Evolutionary conservation across 345 rosid species (phyloP).

Genomic region (Brassica nigra): DNA sequence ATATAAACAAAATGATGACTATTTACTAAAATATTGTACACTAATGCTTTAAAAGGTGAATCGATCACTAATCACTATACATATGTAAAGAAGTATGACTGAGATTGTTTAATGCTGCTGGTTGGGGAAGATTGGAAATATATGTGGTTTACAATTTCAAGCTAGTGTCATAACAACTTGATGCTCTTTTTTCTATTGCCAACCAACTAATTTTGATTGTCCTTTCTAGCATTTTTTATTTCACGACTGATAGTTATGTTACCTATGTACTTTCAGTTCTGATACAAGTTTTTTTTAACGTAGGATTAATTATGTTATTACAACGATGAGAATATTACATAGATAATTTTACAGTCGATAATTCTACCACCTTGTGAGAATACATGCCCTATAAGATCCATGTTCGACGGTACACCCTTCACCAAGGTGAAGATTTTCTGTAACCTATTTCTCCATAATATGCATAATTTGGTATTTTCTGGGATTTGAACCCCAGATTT

Average conservation of each 20-base stretch:
- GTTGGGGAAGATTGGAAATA: not conserved
- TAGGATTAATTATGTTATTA: no score
- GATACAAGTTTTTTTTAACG: not conserved
- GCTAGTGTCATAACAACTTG: not conserved
- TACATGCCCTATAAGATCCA: no score
- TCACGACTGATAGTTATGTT: not conserved
- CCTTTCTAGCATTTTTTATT: not conserved
- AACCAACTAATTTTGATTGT: not conserved
- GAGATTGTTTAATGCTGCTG: not conserved
- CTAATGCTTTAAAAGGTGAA: slow-evolving; percentile 4
- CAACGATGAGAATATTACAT: no score
- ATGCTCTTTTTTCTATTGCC: not conserved
- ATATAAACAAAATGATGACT: not conserved
- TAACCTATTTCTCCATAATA: no score
- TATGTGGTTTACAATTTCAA: not conserved
- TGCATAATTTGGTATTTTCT: no score
- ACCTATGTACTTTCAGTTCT: not conserved
- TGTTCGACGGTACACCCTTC: no score
- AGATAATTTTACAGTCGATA: no score
- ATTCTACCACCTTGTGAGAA: no score
- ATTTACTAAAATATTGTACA: not conserved
- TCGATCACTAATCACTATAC: not conserved
- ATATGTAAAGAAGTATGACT: not conserved
- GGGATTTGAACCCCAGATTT: no score
- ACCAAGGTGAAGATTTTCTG: no score